Evolutionary conservation across 2,329 filamentous ascomycete genomes (phyloP), one percentile per base, ranked within the genome.

Genomic region (Aspergillus carbonarius): DNA sequence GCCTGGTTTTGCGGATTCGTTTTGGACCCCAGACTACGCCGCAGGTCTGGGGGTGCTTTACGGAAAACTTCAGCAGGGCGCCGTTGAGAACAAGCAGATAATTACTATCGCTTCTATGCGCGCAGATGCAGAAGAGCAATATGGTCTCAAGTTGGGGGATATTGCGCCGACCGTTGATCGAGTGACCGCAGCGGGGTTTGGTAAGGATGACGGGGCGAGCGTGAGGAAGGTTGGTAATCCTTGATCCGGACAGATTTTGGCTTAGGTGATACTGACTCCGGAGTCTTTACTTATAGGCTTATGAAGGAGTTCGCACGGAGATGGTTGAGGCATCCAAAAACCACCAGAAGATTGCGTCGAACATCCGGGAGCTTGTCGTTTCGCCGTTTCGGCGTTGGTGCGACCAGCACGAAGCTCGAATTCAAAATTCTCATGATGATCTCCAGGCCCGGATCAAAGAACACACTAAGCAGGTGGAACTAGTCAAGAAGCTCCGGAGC

Each of bases 1-100:
- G 90, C 89, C 90, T 68, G 86, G 91, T 70, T 98, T 99, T 79
- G 88, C 92, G 68, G 92, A 93, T 79, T 96, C 93, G 52, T 98
- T 99, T 81, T 99, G 95, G 95, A 96, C 95, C 62, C 86, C 87
- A 74, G 95, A 99, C 84, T 98, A 98, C 83, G 93, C 93, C 74
- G 92, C 91, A 82, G 93, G 95, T 63, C 85, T 99, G 66, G 93
- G 93, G 56, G 92, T 98, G 64, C 85, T 99, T 65, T 99, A 98
- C 72, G 88, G 88, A 75, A 99, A 99, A 82, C 88, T 99, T 57
- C 93, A 98, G 77, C 95, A 99, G 77, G 95, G 95, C 61, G 90
- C 96, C 59, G 85, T 93, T 68, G 95, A 99, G 78, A 96, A 99
- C 76, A 90, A 93, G 70, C 95, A 99, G 78, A 83, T 99, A 61